Conservation (phyloP, 2,329 filamentous ascomycete genomes). For the Arthrocladium fulminans region DNA sequence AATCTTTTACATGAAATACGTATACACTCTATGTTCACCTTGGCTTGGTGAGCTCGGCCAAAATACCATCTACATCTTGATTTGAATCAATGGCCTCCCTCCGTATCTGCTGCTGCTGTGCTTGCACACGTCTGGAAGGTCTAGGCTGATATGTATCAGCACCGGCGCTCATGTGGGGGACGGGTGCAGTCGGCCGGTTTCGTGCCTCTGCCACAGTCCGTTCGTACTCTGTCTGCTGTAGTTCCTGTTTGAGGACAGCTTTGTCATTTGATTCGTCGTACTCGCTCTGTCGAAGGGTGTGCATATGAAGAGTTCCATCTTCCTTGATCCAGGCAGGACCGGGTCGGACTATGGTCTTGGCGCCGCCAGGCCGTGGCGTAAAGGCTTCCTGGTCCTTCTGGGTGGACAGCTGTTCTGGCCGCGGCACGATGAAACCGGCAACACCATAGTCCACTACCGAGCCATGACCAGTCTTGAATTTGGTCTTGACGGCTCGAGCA, state of each 20-base stretch:
- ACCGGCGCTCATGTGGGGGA: background rate
- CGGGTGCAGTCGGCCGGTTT: background rate
- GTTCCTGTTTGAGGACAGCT: background rate
- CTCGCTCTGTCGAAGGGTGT: slow-evolving; percentile 3
- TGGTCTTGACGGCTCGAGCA: slow-evolving; percentile 44
- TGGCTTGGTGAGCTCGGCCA: background rate
- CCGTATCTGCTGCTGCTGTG: background rate
- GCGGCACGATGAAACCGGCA: slow-evolving; percentile 20
- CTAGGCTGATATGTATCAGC: background rate
- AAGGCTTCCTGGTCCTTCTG: slow-evolving; percentile 10
- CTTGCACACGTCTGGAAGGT: background rate
- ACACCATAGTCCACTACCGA: slow-evolving; percentile 16
- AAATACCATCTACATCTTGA: background rate
- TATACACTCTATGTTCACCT: background rate
- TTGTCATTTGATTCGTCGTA: background rate
- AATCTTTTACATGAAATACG: background rate
- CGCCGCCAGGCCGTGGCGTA: slow-evolving; percentile 15
- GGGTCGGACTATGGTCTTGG: slow-evolving; percentile 16
- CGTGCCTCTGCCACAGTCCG: background rate
- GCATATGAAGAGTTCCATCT: slow-evolving; percentile 16
- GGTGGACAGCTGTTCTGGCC: slow-evolving; percentile 1
- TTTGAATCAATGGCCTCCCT: background rate
- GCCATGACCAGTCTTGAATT: slow-evolving; percentile 11
- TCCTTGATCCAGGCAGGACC: slow-evolving; percentile 12
- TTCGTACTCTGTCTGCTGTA: background rate